These are phyloP conservation scores for Diaporthe vexans DNA, from an alignment of 2,329 filamentous ascomycete species.

Conservation along the genomic window DNA sequence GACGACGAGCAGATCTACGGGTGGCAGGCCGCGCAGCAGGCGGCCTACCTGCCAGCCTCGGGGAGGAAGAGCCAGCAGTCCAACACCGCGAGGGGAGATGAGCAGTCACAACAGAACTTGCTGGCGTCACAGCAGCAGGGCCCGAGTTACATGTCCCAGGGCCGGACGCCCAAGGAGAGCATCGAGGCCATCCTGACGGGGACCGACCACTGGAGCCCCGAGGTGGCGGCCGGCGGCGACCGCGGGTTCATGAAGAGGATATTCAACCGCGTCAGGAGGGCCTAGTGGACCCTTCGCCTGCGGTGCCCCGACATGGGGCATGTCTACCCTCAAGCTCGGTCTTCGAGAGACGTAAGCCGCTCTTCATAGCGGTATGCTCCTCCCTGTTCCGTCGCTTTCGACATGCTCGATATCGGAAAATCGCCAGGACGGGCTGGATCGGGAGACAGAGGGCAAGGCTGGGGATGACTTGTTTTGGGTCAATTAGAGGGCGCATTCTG, in stretches of 20 bases:
- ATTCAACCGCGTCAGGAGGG: slow-evolving; percentile 72
- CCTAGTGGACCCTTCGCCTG: slow-evolving; percentile 44
- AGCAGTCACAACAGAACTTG: background rate
- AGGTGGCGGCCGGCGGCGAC: slow-evolving; percentile 57
- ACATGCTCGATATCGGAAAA: background rate
- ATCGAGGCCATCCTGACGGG: slow-evolving; percentile 68
- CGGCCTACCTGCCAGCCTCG: slow-evolving; percentile 49
- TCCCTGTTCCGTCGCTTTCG: background rate
- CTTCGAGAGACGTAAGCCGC: background rate
- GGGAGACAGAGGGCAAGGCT: background rate
- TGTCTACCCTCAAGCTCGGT: background rate
- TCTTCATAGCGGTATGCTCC: background rate
- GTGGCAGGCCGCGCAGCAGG: slow-evolving; percentile 65
- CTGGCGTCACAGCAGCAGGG: slow-evolving; percentile 50
- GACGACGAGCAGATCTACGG: slow-evolving; percentile 80
- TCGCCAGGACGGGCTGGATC: background rate
- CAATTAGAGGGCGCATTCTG: background rate
- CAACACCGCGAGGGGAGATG: slow-evolving; percentile 25
- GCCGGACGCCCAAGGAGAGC: slow-evolving; percentile 62
- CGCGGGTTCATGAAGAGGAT: slow-evolving; percentile 72
- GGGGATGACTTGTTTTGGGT: background rate
- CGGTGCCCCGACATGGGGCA: slow-evolving; percentile 33
- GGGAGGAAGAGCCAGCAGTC: slow-evolving; percentile 67
- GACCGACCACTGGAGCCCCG: slow-evolving; percentile 64
- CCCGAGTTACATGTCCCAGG: slow-evolving; percentile 51